Evolutionary conservation across 1,284 basidiomycete genomes (phyloP).

Genomic region (Irpex sp.): DNA sequence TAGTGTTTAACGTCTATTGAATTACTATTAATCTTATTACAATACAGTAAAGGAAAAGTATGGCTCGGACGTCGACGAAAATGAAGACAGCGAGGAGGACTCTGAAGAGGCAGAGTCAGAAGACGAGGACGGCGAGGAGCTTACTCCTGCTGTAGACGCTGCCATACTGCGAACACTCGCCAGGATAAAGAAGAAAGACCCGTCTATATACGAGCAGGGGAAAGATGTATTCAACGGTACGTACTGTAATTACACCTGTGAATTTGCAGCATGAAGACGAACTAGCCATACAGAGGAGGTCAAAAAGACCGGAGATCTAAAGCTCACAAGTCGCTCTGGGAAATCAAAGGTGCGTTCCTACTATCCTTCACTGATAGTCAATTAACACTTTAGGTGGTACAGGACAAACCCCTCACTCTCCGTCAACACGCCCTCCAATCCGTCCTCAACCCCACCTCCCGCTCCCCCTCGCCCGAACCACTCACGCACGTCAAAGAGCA

Average conservation of each 20-base stretch:
- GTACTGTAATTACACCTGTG: slow-evolving; percentile 17
- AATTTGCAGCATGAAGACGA: background rate
- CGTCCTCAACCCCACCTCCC: slow-evolving; percentile 45
- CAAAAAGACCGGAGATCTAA: slow-evolving; percentile 35
- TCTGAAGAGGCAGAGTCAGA: slow-evolving; percentile 82
- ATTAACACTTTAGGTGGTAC: background rate
- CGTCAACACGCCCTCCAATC: slow-evolving; percentile 57
- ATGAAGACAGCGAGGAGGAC: slow-evolving; percentile 54
- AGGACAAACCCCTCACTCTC: slow-evolving; percentile 57
- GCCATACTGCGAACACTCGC: slow-evolving; percentile 92
- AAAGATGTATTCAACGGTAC: slow-evolving; percentile 76
- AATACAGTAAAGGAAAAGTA: slow-evolving; percentile 82
- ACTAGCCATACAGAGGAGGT: slow-evolving; percentile 55
- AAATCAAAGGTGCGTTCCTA: slow-evolving; percentile 52
- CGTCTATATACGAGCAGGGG: slow-evolving; percentile 72
- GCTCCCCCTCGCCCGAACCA: slow-evolving; percentile 51
- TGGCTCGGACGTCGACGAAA: slow-evolving; percentile 63
- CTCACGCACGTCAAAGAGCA: slow-evolving; percentile 83
- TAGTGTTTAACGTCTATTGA: slow-evolving; percentile 12
- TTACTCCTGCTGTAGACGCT: slow-evolving; percentile 92
- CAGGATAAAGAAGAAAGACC: slow-evolving; percentile 82
- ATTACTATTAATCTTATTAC: too few relatives aligned
- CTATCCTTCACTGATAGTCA: rapidly evolving
- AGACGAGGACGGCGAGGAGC: slow-evolving; percentile 93
- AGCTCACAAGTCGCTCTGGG: slow-evolving; percentile 17